Conservation (phyloP, 225 moss, liverwort and hornwort species). For the Takakia lepidozioides region DNA sequence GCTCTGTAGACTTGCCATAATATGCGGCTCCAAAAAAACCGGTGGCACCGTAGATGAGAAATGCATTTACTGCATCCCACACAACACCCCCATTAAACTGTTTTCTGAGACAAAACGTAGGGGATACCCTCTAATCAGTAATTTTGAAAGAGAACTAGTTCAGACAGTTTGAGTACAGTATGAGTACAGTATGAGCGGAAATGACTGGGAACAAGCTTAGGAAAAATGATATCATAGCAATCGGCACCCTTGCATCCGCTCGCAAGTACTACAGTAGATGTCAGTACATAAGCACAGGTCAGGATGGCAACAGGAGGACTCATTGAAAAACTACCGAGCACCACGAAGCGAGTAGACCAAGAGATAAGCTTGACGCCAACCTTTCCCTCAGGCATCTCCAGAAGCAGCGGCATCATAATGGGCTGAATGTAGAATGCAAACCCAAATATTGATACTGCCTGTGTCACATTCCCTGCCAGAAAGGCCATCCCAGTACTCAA, state of each 20-base stretch:
- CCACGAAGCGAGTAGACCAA: constrained; percentile 33
- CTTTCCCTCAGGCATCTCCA: constrained; percentile 35
- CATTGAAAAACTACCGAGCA: constrained; percentile 20
- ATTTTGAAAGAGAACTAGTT: no score
- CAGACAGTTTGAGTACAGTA: no score
- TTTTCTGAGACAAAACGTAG: no score
- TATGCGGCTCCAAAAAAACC: constrained; percentile 59
- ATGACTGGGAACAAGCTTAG: no score
- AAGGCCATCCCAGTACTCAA: no score
- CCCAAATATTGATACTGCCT: constrained; percentile 55
- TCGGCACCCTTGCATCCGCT: neutral
- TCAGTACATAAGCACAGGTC: neutral
- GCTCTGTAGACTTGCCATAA: constrained; percentile 26
- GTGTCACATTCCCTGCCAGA: constrained; percentile 37
- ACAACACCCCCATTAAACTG: no score
- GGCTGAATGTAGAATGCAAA: constrained; percentile 59
- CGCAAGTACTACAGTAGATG: neutral
- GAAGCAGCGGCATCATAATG: constrained; percentile 53
- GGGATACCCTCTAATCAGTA: no score
- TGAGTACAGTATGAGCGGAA: no score
- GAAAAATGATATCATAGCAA: neutral
- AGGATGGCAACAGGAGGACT: neutral
- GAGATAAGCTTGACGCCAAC: constrained; percentile 45
- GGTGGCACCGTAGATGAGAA: constrained; percentile 36
- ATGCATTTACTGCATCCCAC: constrained; percentile 35